These are phyloP conservation scores for Fonsecaea pedrosoi DNA, from an alignment of 2,329 filamentous ascomycete species.

Conservation along the genomic window DNA sequence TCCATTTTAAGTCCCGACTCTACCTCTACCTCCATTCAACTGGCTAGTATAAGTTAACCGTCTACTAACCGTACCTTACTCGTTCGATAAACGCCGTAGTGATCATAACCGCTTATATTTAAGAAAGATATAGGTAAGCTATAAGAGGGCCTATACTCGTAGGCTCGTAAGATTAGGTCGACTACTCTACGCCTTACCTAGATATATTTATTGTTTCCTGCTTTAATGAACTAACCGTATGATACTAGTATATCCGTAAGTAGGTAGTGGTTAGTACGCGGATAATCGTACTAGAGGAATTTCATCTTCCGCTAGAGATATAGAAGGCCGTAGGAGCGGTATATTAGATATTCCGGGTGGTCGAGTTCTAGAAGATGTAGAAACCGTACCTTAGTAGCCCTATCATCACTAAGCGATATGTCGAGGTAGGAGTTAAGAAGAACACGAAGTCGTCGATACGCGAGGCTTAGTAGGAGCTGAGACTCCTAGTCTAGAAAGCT, in stretches of 20 bases:
- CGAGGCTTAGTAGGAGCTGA: conserved; percentile 29
- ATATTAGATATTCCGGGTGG: conserved; percentile 33
- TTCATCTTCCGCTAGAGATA: conserved; percentile 25
- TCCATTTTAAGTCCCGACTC: conserved; percentile 11
- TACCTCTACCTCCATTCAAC: conserved; percentile 25
- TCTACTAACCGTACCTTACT: conserved; percentile 29
- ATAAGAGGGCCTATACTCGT: conserved; percentile 25
- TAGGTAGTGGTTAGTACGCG: conserved; percentile 21
- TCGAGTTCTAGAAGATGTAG: conserved; percentile 29
- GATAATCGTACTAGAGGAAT: conserved; percentile 24
- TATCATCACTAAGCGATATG: conserved; percentile 19
- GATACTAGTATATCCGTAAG: conserved; percentile 20
- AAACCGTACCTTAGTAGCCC: conserved; percentile 28
- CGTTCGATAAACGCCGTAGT: conserved; percentile 13
- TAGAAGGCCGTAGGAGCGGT: conserved; percentile 27
- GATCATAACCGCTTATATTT: conserved; percentile 21
- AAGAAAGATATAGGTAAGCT: conserved; percentile 28
- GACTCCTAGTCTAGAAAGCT: conserved; percentile 28
- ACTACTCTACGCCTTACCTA: conserved; percentile 19
- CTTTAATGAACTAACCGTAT: conserved; percentile 22
- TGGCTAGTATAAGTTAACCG: conserved; percentile 31
- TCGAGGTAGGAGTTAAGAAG: conserved; percentile 30
- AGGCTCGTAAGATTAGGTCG: conserved; percentile 32
- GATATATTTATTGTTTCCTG: conserved; percentile 5
- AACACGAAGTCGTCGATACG: conserved; percentile 28